Base-by-base conservation (phyloP, 192 early-diverging fungal genomes). In the Entomortierella beljakovae region DNA sequence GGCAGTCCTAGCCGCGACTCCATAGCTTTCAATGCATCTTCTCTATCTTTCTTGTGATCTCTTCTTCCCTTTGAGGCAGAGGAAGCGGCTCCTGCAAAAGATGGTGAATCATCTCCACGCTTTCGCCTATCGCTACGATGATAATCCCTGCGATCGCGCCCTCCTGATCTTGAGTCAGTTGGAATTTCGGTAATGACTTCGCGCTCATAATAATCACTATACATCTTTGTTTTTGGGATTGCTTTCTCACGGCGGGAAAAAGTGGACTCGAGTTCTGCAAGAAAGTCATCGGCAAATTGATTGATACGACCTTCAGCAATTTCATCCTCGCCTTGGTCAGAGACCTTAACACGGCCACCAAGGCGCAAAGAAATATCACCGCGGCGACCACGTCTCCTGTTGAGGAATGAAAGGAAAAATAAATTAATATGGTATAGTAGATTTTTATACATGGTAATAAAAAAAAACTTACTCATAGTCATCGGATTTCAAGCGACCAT, bases 191-290 rank as follows among this genome's bases (percentile, higher is more conserved):
- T 49, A 6, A 79, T 5, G 20, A 50, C 48, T 33, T 79, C 75
- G 18, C 61, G 61, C 42, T 79, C 75, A 52, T 79, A 79, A 40
- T 57, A 79, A 32, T 79, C 75, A 60, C 75, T 79, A 26, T 79
- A 79, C 66, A 79, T 59, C 32, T 63, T 62, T 16, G 62, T 65
- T 57, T 70, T 64, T 9, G 75, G 75, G 5, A 79, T 70, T 0
- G 61, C 48, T 51, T 79, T 79, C 25, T 79, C 75, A 13, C 75
- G 62, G 9, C 67, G 46, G 15, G 50, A 54, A 20, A 79, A 79
- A 6, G 65, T 70, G 0, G 75, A 79, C 43, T 79, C 67, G 38
- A 79, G 67, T 34, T 79, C 75, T 15, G 59, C 34, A n/a, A 79
- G 10, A 32, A 79, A 79, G 18, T 79, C 75, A 11, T 57, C 48